Base-by-base conservation (phyloP, 768 basidiomycete species). In the Pulveroboletus ravenelii region DNA sequence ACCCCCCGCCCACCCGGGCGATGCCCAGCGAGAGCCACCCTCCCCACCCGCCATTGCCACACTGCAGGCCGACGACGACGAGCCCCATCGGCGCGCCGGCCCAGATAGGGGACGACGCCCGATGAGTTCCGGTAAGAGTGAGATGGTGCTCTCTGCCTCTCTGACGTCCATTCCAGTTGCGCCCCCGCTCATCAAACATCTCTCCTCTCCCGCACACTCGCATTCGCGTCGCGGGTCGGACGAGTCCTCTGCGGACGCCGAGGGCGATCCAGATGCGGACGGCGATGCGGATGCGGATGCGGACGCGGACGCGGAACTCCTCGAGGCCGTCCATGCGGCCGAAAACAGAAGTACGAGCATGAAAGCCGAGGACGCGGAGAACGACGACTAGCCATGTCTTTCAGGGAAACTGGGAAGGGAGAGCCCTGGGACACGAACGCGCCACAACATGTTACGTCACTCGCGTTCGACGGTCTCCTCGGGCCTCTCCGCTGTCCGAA, bases 251-350 rank as follows among this genome's bases (percentile, higher is more conserved):
- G 64, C 65, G 10, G 62, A 64, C 29, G 65, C 65, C 30, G 65
- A 64, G 30, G 62, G 62, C 46, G 66, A 69, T 48, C 61, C 62
- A 3, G 74, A 74, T 47, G 72, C 63, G 2, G 75, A 76, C 12
- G 71, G 53, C 9, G 74, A 75, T 30, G 68, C 65, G 0, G 67
- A 57, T 10, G 20, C 20, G 4, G 20, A 23, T 23, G 20, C 20
- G 4, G 20, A 23, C 4, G 68, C 75, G 0, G 77, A 79, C 12
- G 69, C 68, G 41, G 78, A 79, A 23, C 60, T 79, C 23, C 60
- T 78, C n/a, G 78, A 77, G 53, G 78, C 78, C 32, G 78, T 76
- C 0, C 75, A 75, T 51, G 78, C 77, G 6, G 72, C 77, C 6
- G 78, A 77, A 58, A 74, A 72, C 17, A 67, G 75, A 43, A 71